Evolutionary conservation across 2,329 filamentous ascomycete species (phyloP), one percentile per base, ranked within the genome.

Genomic region (Cytospora chrysosperma): DNA sequence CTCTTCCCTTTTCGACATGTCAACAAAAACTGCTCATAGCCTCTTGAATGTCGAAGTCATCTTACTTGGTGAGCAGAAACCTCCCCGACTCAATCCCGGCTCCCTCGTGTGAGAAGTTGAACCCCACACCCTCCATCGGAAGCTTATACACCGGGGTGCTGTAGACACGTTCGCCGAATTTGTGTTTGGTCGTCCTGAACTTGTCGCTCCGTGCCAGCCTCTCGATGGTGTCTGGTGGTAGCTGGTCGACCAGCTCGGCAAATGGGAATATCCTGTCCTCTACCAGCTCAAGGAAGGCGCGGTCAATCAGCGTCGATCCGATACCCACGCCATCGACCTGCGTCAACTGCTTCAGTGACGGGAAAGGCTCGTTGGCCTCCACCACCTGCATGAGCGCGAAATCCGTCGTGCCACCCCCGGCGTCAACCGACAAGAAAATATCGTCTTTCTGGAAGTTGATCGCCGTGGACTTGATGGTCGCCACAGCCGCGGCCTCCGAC

Each of bases 361-460:
- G 65, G 26, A 73, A 73, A 0, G 71, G 71, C 24, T 70, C 67
- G 30, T 67, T 65, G 9, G 68, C 67, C 37, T 72, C 56, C 67
- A 76, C 24, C n/a, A 78, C 74, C 24, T 78, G 72, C 74, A 80
- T 79, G 17, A 81, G 68, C 0, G 78, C 76, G 9, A 80, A 72
- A 64, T 81, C 79, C 0, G 79, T 81, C 0, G 79, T 82, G 1
- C 79, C 79, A 4, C 79, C 79, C 0, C 79, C 79, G 0, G 79
- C 79, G 27, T 81, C 79, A 10, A 81, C 75, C 0, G 77, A 75
- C 3, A 81, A 66, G 57, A 81, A 80, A 10, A 81, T 70, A 47
- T 75, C 75, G 27, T 74, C 77, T 21, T 69, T 63, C 9, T 69
- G 61, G 61, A 81, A 79, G 28, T 60, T 67, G 30, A 81, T 68